These are phyloP conservation scores for Fusarium fujikuroi DNA, from an alignment of 2,329 filamentous ascomycete genomes.

Conservation along the genomic window DNA sequence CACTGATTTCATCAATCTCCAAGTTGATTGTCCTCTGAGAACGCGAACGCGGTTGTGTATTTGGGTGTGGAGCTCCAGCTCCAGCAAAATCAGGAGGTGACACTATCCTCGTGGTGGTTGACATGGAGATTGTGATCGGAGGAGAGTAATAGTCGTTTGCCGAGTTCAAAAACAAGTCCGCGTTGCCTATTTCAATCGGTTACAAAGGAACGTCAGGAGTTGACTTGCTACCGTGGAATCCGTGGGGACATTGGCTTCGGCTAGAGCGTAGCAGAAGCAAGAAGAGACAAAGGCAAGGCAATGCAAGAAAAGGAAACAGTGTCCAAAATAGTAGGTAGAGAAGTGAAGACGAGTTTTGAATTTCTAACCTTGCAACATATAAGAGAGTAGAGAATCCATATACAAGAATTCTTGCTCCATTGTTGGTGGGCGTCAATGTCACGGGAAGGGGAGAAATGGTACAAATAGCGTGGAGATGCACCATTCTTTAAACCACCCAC, in stretches of 20 bases:
- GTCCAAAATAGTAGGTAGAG: background rate
- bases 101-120: conserved; percentile 36
- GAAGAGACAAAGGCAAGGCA: background rate
- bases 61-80: conserved; percentile 4
- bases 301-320: background rate
- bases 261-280: background rate
- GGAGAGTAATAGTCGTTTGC: conserved; percentile 26
- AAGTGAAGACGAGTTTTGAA: background rate
- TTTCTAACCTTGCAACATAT: conserved; percentile 44
- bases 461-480: conserved; percentile 26
- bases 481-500: conserved; percentile 7
- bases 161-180: conserved; percentile 35
- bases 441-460: conserved; percentile 26
- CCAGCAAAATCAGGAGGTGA: conserved; percentile 29
- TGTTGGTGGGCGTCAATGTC: conserved; percentile 30
- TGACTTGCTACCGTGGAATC: conserved; percentile 26
- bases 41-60: conserved; percentile 18
- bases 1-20: conserved; percentile 4
- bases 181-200: conserved; percentile 36
- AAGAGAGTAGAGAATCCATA: conserved; percentile 39
- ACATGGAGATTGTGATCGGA: conserved; percentile 41
- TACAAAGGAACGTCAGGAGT: conserved; percentile 40
- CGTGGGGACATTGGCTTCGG: conserved; percentile 8
- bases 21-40: conserved; percentile 29
- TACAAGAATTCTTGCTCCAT: conserved; percentile 41